Conservation (phyloP, 73 alveolate genomes). For the Symbiodinium natans region DNA sequence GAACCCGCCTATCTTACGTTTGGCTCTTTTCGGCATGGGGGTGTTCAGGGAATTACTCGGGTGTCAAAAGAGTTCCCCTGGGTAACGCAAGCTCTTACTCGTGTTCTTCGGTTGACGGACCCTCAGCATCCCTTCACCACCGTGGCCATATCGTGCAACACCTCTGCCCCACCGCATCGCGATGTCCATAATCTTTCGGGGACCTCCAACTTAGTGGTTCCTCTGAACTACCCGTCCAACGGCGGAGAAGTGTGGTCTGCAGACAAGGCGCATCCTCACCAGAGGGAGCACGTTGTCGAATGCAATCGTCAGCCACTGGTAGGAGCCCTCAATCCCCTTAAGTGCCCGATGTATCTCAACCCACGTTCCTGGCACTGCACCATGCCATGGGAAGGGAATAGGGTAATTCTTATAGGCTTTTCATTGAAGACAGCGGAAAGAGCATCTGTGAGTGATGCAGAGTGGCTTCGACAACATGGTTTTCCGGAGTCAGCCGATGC, state of each 20-base stretch:
- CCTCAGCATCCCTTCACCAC: not conserved
- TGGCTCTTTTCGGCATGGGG: not conserved
- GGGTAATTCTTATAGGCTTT: no score
- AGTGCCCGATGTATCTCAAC: no score
- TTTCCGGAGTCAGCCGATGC: not conserved
- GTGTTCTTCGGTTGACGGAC: not conserved
- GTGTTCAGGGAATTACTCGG: not conserved
- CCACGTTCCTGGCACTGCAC: no score
- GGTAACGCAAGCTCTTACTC: not conserved
- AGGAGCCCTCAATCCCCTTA: no score
- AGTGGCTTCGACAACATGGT: no score
- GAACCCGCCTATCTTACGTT: not conserved
- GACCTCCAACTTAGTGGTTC: not conserved
- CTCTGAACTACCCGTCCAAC: not conserved
- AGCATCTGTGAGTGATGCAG: no score
- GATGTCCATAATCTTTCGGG: not conserved
- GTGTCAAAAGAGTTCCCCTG: not conserved
- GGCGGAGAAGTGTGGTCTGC: not conserved
- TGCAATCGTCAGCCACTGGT: not conserved
- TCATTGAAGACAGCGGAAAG: no score
- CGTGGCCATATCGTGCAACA: not conserved
- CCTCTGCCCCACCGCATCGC: not conserved
- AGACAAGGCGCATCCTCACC: not conserved
- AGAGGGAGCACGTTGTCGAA: no score
- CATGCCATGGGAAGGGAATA: no score